Evolutionary conservation across 2,329 filamentous ascomycete species (phyloP), one percentile per base, ranked within the genome.

Genomic region (Claviceps spartinae): DNA sequence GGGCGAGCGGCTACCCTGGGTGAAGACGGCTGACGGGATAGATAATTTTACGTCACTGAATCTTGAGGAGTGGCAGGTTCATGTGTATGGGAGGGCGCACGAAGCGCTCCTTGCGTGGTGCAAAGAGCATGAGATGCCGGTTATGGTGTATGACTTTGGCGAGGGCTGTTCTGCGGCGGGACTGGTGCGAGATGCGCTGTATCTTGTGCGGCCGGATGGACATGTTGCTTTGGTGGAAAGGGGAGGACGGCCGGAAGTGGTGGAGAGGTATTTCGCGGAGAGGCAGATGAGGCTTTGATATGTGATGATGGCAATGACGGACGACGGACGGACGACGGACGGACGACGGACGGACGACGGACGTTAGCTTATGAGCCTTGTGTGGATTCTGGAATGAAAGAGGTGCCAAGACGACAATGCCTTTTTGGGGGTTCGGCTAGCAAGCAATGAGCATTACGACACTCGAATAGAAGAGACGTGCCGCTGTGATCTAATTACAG

Each of bases 1-100:
- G 5, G 49, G 49, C 14, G 42, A 51, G 20, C 26, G 49, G 16
- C 43, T 51, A 9, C 49, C 49, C 7, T 51, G 49, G 49, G 36
- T 51, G 11, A 38, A 24, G 7, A 45, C 26, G 16, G 40, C 40
- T 4, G 49, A 51, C 6, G 49, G 43, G 7, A 4, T 34, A 13
- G 36, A 43, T 22, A 51, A 51, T 34, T 47, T 45, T 16, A 24
- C 43, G 20, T 41, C 43, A 14, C 49, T 51, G 18, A 14, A 14
- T 11, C 37, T 47, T 9, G n/a, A n/a, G n/a, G 9, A 5, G 36
- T 51, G 49, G 49, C 49, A 51, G 43, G 41, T 51, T 5, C 49
- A 51, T 36, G 43, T 51, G 7, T 51, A 51, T 47, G 49, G 49
- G 4, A 20, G 13, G 8, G 49, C 36, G 22, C 22, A 16, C 4